Evolutionary conservation across 1,284 basidiomycete species (phyloP).

Genomic region (Leccinum cinnamomeum): DNA sequence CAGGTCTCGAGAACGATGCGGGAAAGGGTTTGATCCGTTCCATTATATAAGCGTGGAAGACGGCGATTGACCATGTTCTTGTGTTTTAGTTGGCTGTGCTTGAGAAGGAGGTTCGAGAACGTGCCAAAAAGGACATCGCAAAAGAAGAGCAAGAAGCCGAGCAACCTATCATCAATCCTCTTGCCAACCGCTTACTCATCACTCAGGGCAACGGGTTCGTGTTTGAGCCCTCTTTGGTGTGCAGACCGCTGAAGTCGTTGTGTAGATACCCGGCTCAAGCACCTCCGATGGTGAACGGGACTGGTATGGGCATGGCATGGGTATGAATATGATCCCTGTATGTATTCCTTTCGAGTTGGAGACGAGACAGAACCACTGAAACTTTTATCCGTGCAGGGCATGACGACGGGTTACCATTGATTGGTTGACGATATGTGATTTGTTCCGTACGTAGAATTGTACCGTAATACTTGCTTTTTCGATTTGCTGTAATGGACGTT

Average conservation of each 20-base stretch:
- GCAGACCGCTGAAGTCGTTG: slow-evolving; percentile 1
- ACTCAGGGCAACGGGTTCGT: slow-evolving; percentile 67
- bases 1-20: slow-evolving; percentile 79
- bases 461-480: slow-evolving; percentile 26
- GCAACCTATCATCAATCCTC: slow-evolving; percentile 80
- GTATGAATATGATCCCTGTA: slow-evolving; percentile 43
- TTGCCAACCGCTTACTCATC: slow-evolving; percentile 54
- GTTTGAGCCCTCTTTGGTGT: background rate
- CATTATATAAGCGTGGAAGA: slow-evolving; percentile 6
- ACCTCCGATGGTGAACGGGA: slow-evolving; percentile 47
- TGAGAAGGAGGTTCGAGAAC: slow-evolving; percentile 84
- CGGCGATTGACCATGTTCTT: slow-evolving; percentile 14
- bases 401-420: slow-evolving; percentile 38
- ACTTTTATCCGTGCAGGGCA: slow-evolving; percentile 18
- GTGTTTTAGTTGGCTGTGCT: slow-evolving; percentile 58
- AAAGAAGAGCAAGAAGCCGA: slow-evolving; percentile 85
- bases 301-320: slow-evolving; percentile 29
- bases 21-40: slow-evolving; percentile 52
- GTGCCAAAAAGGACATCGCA: slow-evolving; percentile 76
- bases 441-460: slow-evolving; percentile 17
- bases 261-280: slow-evolving; percentile 43
- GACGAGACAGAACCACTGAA: slow-evolving; percentile 14
- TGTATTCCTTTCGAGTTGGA: slow-evolving; percentile 20
- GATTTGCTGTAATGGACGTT: slow-evolving; percentile 30
- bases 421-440: slow-evolving; percentile 8